Evolutionary conservation across 495 filamentous ascomycete genomes (phyloP).

Genomic region (Podospora fimiseda): DNA sequence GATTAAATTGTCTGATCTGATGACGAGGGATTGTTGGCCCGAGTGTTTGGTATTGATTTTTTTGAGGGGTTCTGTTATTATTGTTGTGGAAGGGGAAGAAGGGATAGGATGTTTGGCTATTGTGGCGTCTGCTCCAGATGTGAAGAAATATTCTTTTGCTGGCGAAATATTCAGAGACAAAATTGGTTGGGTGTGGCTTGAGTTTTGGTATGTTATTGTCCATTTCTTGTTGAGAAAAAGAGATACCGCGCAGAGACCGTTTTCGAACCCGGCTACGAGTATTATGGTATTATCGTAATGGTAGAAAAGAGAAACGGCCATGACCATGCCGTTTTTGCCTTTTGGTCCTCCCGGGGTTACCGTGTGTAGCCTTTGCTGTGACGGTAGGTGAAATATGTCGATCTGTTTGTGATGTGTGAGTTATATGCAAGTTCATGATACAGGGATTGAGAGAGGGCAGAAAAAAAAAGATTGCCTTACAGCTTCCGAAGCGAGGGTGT

Average conservation of each 20-base stretch:
- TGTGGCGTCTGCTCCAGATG: constrained; percentile 70
- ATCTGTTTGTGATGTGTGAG: constrained; percentile 40
- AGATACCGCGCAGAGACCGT: constrained; percentile 64
- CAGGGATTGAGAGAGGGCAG: background rate
- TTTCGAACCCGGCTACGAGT: constrained; percentile 78
- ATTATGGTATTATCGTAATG: constrained; percentile 29
- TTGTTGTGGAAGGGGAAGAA: constrained; percentile 1
- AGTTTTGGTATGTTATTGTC: constrained; percentile 57
- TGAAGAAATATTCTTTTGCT: constrained; percentile 56
- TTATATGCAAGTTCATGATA: background rate
- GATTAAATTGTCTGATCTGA: constrained; percentile 76
- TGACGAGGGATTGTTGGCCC: constrained; percentile 72
- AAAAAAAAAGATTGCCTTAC: constrained; percentile 34
- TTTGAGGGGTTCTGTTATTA: constrained; percentile 44
- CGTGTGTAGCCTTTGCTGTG: constrained; percentile 59
- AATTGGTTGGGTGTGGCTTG: constrained; percentile 75
- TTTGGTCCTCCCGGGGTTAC: constrained; percentile 48
- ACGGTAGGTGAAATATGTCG: constrained; percentile 81
- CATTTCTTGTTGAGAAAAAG: constrained; percentile 38
- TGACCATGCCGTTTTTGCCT: constrained; percentile 79
- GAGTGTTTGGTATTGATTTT: constrained; percentile 72
- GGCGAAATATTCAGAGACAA: constrained; percentile 68
- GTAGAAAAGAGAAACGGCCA: constrained; percentile 65
- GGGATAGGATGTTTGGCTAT: constrained; percentile 50
- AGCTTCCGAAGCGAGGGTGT: constrained; percentile 67